Evolutionary conservation across 139 green algal species (phyloP).

Genomic region (Haematococcus lacustris): DNA sequence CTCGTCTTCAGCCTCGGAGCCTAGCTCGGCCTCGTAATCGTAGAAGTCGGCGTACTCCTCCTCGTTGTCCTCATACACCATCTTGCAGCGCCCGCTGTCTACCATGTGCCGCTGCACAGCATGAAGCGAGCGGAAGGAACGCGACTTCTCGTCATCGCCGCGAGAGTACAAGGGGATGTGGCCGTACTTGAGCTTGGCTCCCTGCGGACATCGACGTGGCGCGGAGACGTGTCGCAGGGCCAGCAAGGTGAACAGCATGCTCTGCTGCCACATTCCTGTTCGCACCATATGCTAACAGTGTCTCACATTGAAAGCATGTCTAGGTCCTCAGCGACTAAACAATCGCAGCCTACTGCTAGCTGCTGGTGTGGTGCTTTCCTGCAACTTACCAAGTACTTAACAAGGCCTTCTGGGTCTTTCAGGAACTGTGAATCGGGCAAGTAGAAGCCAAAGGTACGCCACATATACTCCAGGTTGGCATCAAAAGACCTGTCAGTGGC

Average conservation of each 20-base stretch:
- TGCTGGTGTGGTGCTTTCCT: no score
- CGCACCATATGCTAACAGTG: no score
- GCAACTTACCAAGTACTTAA: constrained; percentile 85
- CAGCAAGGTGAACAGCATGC: no score
- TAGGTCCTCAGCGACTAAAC: no score
- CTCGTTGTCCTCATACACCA: constrained; percentile 87
- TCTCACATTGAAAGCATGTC: no score
- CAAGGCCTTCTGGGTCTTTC: constrained; percentile 75
- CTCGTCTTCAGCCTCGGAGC: constrained; percentile 10
- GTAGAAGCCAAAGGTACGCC: constrained; percentile 89
- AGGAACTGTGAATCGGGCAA: constrained; percentile 85
- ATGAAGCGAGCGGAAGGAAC: constrained; percentile 71
- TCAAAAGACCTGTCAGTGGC: constrained; percentile 56
- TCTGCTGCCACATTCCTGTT: no score
- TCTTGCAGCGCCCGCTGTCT: constrained; percentile 58
- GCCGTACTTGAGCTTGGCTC: constrained; percentile 67
- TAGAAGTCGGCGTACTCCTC: constrained; percentile 94
- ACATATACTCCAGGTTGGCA: constrained; percentile 95
- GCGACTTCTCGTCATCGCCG: constrained; percentile 60
- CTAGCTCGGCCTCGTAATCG: constrained; percentile 37
- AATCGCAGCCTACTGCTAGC: no score
- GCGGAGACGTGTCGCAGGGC: no score
- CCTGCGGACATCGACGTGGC: no score
- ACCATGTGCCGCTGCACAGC: constrained; percentile 93
- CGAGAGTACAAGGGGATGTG: constrained; percentile 73